Percentiles rank a stretch among this genome's conserved stretches.
phyloP scores from a whole-genome alignment of 352 stramenopile species.

The Thalassiosira hispida region DNA sequence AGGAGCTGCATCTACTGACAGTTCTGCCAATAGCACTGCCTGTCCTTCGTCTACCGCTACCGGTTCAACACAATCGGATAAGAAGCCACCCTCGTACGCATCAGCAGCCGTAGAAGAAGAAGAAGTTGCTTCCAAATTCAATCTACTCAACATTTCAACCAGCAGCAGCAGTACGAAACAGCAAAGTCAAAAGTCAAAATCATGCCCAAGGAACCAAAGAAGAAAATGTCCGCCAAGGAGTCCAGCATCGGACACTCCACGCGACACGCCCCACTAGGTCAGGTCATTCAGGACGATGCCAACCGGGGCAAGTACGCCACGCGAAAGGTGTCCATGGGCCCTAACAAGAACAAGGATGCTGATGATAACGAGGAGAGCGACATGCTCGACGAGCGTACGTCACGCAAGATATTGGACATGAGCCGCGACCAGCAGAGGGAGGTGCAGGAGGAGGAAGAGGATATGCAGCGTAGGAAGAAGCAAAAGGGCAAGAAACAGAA shows the following conservation, averaged over 20 bases:
- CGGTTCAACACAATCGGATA: too few relatives aligned
- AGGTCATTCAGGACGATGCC: constrained; percentile 78
- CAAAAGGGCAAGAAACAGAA: constrained; percentile 17
- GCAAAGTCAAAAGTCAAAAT: background rate
- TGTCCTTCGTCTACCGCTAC: too few relatives aligned
- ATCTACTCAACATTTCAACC: too few relatives aligned
- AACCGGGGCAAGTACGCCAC: constrained; percentile 74
- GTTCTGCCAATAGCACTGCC: too few relatives aligned
- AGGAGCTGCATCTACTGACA: too few relatives aligned
- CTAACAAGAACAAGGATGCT: constrained; percentile 19
- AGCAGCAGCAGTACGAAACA: too few relatives aligned
- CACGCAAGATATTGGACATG: constrained; percentile 79
- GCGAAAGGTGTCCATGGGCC: constrained; percentile 23
- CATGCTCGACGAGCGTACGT: constrained; percentile 77
- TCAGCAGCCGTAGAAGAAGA: too few relatives aligned
- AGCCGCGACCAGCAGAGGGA: constrained; percentile 79
- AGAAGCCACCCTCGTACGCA: too few relatives aligned
- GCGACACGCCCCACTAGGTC: constrained; percentile 78
- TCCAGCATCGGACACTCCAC: constrained; percentile 15
- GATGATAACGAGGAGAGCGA: constrained; percentile 44
- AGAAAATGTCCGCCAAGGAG: constrained; percentile 33
- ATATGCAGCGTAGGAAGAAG: background rate
- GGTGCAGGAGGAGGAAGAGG: constrained; percentile 64
- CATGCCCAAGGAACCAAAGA: constrained; percentile 68
- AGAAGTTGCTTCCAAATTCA: too few relatives aligned